A percentile compares a stretch with the other conserved stretches of the same genome.
Evolutionary conservation across 1,139 yeast genomes (phyloP).

Genomic region (Magnusiomyces ingens): DNA sequence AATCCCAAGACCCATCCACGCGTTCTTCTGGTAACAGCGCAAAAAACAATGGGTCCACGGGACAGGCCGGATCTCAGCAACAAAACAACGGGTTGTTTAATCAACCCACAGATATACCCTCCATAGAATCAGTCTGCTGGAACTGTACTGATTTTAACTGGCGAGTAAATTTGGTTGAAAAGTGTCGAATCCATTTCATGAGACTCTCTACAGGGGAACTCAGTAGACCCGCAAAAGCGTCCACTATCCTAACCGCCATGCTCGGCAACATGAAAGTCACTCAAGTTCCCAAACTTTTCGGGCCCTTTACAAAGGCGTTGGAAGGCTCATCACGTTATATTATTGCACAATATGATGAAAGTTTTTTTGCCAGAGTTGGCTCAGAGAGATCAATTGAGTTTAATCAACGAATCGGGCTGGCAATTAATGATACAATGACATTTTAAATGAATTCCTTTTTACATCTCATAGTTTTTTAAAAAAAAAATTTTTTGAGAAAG

Average conservation of each 20-base stretch:
- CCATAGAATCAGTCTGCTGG: background rate
- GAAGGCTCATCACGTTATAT: background rate
- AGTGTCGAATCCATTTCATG: background rate
- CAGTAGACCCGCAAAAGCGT: background rate
- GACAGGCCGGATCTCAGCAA: too few relatives aligned
- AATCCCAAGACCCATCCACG: too few relatives aligned
- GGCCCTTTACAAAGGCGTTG: background rate
- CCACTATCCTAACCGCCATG: constrained; percentile 2
- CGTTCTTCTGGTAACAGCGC: too few relatives aligned
- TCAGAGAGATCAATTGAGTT: background rate
- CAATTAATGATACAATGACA: background rate
- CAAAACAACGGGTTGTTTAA: background rate
- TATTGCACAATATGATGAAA: background rate
- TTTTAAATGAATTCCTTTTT: too few relatives aligned
- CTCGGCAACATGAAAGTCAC: background rate
- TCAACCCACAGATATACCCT: background rate
- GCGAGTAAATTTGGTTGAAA: background rate
- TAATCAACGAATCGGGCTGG: background rate
- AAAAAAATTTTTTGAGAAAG: too few relatives aligned
- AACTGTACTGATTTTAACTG: background rate
- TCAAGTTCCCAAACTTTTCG: background rate
- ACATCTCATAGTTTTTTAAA: too few relatives aligned
- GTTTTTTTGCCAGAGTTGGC: background rate
- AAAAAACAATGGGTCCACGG: background rate
- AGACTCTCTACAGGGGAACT: background rate